phyloP scores from a whole-genome alignment of 78 protist species.

The Dictyostelium purpureum region DNA sequence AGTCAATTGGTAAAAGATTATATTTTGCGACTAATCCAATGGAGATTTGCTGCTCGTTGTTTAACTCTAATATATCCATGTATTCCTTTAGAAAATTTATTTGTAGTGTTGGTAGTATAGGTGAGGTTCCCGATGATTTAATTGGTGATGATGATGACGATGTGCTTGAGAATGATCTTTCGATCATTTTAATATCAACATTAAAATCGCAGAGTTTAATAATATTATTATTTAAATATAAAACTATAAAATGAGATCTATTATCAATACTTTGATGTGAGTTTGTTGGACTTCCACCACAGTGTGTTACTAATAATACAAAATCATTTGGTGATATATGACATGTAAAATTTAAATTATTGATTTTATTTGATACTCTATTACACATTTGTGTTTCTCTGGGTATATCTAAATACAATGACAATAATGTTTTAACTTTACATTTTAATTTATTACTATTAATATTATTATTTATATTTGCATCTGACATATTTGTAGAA shows the following conservation, averaged over 20 bases:
- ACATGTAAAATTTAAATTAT: background rate
- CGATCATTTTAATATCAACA: background rate
- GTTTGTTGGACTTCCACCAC: background rate
- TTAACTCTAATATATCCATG: background rate
- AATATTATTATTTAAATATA: background rate
- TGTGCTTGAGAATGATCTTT: background rate
- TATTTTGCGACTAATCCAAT: background rate
- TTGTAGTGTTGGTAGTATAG: background rate
- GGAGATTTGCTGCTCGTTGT: background rate
- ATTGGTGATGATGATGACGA: background rate
- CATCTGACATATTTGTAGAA: no score
- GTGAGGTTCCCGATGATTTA: background rate
- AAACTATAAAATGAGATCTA: constrained; percentile 5
- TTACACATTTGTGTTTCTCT: constrained; percentile 23
- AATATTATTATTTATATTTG: background rate
- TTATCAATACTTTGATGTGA: background rate
- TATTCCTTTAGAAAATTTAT: constrained; percentile 12
- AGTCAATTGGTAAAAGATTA: background rate
- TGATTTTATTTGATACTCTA: background rate
- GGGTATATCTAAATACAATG: background rate
- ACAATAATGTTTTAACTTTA: constrained; percentile 6
- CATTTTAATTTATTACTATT: background rate
- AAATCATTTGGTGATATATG: constrained; percentile 12
- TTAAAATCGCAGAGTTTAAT: background rate
- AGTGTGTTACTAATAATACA: background rate